Conservation (phyloP, 2,329 filamentous ascomycete genomes). For the Pseudocercospora ulei region DNA sequence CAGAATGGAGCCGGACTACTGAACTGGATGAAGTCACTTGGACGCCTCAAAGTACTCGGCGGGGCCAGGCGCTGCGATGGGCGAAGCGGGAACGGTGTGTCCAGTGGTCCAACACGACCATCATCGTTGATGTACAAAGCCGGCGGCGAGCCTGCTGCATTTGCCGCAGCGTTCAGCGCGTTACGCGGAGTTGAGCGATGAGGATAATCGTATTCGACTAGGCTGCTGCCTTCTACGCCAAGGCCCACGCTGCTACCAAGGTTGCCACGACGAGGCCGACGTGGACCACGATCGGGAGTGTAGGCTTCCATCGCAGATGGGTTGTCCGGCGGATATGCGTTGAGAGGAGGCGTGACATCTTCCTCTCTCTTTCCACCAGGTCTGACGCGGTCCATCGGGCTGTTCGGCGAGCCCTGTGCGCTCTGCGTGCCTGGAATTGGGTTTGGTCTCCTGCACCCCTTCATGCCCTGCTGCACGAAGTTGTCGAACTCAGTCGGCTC, state of each 20-base stretch:
- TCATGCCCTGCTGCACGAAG: slow-evolving; percentile 61
- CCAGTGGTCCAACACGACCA: slow-evolving; percentile 30
- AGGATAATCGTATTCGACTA: slow-evolving; percentile 28
- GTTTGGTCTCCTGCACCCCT: slow-evolving; percentile 36
- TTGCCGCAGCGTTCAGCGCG: slow-evolving; percentile 32
- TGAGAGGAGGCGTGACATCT: slow-evolving; percentile 40
- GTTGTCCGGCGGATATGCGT: slow-evolving; percentile 36
- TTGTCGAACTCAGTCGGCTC: slow-evolving; percentile 74
- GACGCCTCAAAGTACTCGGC: slow-evolving; percentile 68
- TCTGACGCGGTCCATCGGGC: slow-evolving; percentile 48
- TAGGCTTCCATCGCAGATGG: slow-evolving; percentile 45
- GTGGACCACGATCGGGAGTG: slow-evolving; percentile 47
- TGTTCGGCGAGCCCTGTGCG: slow-evolving; percentile 38
- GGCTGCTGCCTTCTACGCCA: slow-evolving; percentile 28
- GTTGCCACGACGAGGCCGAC: slow-evolving; percentile 28
- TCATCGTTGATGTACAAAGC: slow-evolving; percentile 35
- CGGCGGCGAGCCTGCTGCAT: slow-evolving; percentile 35
- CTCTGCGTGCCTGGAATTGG: slow-evolving; percentile 34
- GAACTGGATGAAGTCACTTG: slow-evolving; percentile 76
- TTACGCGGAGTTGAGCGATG: slow-evolving; percentile 32
- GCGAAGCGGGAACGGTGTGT: slow-evolving; percentile 35
- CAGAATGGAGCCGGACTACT: slow-evolving; percentile 79
- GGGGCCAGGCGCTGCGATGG: slow-evolving; percentile 58
- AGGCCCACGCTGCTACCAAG: slow-evolving; percentile 26
- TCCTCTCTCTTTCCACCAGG: slow-evolving; percentile 38